These are phyloP conservation scores for Thelonectria olida DNA, from an alignment of 2,329 filamentous ascomycete genomes.

Conservation along the genomic window DNA sequence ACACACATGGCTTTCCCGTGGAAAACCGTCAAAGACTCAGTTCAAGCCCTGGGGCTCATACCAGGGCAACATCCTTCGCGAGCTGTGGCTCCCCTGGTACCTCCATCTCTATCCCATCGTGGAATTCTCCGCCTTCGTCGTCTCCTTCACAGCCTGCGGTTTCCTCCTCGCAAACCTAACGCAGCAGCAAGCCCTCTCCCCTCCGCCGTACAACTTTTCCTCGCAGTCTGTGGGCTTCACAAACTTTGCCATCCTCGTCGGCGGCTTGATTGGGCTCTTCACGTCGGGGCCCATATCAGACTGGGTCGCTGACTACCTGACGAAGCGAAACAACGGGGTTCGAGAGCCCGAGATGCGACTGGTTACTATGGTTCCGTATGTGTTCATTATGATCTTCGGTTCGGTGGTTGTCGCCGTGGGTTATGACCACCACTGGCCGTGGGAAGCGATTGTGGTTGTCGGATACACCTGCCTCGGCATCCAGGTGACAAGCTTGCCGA, in stretches of 20 bases:
- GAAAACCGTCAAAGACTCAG: constrained; percentile 17
- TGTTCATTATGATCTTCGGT: constrained; percentile 15
- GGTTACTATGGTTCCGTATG: constrained; percentile 17
- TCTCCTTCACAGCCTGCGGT: constrained; percentile 12
- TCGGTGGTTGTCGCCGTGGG: constrained; percentile 10
- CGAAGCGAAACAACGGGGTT: constrained; percentile 19
- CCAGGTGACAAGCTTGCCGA: constrained; percentile 13
- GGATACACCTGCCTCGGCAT: constrained; percentile 17
- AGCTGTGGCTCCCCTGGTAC: constrained; percentile 20
- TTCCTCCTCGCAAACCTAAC: constrained; percentile 23
- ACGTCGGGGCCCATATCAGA: constrained; percentile 15
- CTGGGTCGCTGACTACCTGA: constrained; percentile 17
- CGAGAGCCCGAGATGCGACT: constrained; percentile 19
- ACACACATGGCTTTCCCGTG: constrained; percentile 12
- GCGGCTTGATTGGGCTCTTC: constrained; percentile 17
- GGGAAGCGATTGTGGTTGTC: constrained; percentile 13
- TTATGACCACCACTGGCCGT: constrained; percentile 16
- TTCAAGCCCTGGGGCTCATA: constrained; percentile 9
- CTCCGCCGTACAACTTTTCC: constrained; percentile 13
- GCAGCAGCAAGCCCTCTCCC: constrained; percentile 16
- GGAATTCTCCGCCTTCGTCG: constrained; percentile 16
- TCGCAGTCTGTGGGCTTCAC: constrained; percentile 18
- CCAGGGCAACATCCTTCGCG: constrained; percentile 15
- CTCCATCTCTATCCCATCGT: constrained; percentile 17
- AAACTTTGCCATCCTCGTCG: constrained; percentile 15